Base-by-base conservation (phyloP, 2,329 filamentous ascomycete genomes). In the Pseudonectria foliicola region DNA sequence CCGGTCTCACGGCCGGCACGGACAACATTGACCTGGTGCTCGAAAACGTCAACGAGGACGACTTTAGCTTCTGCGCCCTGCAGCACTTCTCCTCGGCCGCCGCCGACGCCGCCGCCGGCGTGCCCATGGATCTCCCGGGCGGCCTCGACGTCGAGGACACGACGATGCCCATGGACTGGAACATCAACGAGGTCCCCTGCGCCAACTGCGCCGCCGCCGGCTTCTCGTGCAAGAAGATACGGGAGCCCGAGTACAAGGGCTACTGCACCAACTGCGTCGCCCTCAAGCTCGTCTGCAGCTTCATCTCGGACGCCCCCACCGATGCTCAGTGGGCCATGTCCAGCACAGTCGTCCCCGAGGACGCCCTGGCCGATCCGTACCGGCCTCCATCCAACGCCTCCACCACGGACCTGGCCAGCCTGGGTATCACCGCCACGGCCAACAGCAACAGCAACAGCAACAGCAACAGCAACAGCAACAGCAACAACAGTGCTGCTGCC, bases 201-300 rank as follows among this genome's bases (percentile, higher is more conserved):
- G 53, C 54, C 13, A 64, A 73, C 46, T 80, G 76, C 44, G 53
- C 62, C 28, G 48, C 63, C 4, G 68, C 68, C 29, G 66, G 69
- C 24, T 77, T 73, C 49, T 64, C 74, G 27, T 80, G 76, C 66
- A 80, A 80, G 57, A 66, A 63, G 24, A 74, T 80, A 39, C 57
- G 66, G 24, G 75, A 80, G 56, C 75, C 75, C 68, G 63, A 66
- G 48, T 70, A 73, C 52, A 73, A 68, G 55, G 73, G 73, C 39
- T 77, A 73, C 44, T 80, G 76, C 49, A 80, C 75, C 21, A 75
- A 68, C 47, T 80, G 77, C 47, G 73, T 80, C 29, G 75, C 76
- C 11, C 59, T 80, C 24, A 64, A 67, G n/a, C 62, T 69, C 45
- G 64, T 69, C 25, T 80, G 76, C 56, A 80, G 75, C 56, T 72